These are phyloP conservation scores for Rhizophagus clarus DNA, from an alignment of 192 early-diverging fungal species.

Conservation along the genomic window DNA sequence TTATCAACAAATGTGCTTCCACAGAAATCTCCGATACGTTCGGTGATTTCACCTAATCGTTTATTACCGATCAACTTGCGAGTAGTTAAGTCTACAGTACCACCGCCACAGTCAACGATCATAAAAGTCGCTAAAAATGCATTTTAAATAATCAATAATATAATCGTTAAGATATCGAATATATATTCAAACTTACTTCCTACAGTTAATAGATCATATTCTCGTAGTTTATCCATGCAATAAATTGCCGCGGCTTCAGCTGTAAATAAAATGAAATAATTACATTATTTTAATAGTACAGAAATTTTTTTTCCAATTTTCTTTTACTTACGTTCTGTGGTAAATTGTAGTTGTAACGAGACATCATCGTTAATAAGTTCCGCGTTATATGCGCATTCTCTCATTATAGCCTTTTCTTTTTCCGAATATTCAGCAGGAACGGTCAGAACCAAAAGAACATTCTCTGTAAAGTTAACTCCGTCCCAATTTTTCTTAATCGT, in stretches of 20 bases:
- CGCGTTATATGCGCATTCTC: background rate
- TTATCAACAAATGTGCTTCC: conserved; percentile 50
- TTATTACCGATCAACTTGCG: conserved; percentile 2
- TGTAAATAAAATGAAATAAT: background rate
- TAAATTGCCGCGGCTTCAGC: background rate
- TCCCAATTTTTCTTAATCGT: background rate
- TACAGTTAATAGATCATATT: background rate
- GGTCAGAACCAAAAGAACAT: conserved; percentile 8
- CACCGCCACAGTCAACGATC: conserved; percentile 51
- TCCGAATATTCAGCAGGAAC: conserved; percentile 4
- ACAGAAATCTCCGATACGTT: conserved; percentile 35
- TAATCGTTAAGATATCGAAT: background rate
- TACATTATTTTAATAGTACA: too few relatives aligned
- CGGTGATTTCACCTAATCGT: conserved; percentile 36
- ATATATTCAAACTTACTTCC: background rate
- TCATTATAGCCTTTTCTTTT: conserved; percentile 6
- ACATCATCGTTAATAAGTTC: background rate
- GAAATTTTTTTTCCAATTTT: background rate
- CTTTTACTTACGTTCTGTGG: conserved; percentile 18
- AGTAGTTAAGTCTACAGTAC: conserved; percentile 48
- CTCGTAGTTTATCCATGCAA: background rate
- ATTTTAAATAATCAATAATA: background rate
- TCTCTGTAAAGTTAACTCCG: background rate
- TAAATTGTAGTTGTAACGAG: background rate
- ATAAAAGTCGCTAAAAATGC: conserved; percentile 35